Conservation (phyloP, 208 protist species). For the Trypanosoma grayi region DNA sequence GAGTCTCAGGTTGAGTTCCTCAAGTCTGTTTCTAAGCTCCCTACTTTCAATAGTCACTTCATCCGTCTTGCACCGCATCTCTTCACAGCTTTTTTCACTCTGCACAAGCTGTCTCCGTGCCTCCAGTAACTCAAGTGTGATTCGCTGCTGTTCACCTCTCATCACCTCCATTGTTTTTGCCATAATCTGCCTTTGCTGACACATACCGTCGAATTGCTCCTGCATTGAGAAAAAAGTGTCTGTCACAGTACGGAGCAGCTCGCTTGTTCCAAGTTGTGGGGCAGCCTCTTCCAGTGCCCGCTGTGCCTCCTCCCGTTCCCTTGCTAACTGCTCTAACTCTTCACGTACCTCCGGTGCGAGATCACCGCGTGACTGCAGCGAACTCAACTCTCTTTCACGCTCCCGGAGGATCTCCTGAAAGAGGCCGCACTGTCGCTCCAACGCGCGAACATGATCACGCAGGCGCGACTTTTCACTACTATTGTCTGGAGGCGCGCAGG, state of each 20-base stretch:
- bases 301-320: slow-evolving; percentile 12
- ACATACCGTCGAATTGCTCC: slow-evolving; percentile 18
- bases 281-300: slow-evolving; percentile 17
- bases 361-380: slow-evolving; percentile 6
- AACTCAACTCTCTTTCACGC: slow-evolving; percentile 20
- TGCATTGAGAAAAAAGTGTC: slow-evolving; percentile 28
- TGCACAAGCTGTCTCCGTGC: slow-evolving; percentile 16
- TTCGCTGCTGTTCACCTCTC: slow-evolving; percentile 23
- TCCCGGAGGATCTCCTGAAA: slow-evolving; percentile 22
- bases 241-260: slow-evolving; percentile 17
- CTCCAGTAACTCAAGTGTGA: slow-evolving; percentile 26
- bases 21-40: slow-evolving; percentile 15
- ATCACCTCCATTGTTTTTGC: slow-evolving; percentile 16
- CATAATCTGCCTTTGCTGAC: slow-evolving; percentile 17
- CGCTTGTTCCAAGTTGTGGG: slow-evolving; percentile 15
- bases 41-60: slow-evolving; percentile 9
- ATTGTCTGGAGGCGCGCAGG: not conserved
- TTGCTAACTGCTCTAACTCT: slow-evolving; percentile 13
- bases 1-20: slow-evolving; percentile 36
- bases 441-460: slow-evolving; percentile 8
- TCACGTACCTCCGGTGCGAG: slow-evolving; percentile 10
- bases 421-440: slow-evolving; percentile 23
- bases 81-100: slow-evolving; percentile 5
- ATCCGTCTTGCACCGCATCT: not conserved
- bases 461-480: slow-evolving; percentile 3